Conservation (phyloP, 331 rosid genomes). For the Cydonia oblonga region DNA sequence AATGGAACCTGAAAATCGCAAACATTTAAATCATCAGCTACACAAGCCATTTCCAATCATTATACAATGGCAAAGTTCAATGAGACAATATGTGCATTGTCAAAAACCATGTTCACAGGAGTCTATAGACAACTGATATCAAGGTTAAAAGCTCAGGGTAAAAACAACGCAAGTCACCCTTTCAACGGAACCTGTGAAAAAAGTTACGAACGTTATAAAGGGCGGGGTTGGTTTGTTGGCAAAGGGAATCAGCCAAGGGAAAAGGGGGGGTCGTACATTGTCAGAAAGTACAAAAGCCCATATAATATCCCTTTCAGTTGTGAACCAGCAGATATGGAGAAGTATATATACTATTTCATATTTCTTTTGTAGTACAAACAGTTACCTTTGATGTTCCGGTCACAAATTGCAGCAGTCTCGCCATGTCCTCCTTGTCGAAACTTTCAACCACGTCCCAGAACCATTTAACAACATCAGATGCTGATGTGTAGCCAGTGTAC, state of each 20-base stretch:
- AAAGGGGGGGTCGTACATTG: background rate
- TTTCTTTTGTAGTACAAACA: background rate
- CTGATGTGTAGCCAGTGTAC: slow-evolving; percentile 89
- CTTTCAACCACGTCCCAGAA: slow-evolving; percentile 93
- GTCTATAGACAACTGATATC: background rate
- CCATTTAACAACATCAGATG: slow-evolving; percentile 89
- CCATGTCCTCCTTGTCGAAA: slow-evolving; percentile 97
- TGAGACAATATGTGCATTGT: background rate
- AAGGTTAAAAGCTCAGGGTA: background rate
- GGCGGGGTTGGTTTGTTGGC: background rate
- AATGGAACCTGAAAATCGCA: slow-evolving; percentile 74
- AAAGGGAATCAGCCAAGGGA: background rate
- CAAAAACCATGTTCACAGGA: background rate
- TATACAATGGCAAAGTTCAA: background rate
- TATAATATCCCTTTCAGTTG: background rate
- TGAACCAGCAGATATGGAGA: background rate
- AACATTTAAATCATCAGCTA: background rate
- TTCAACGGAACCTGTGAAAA: background rate
- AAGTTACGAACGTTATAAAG: background rate
- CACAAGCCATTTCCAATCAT: background rate
- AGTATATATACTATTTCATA: background rate
- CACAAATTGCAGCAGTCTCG: slow-evolving; percentile 92
- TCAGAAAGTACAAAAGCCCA: background rate
- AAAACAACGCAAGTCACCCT: background rate
- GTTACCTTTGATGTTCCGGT: slow-evolving; percentile 98